A percentile compares a stretch with the other conserved stretches of the same genome.
These are phyloP conservation scores for Ophiorrhiza pumila DNA, from an alignment of 257 asterid species.

Conservation along the genomic window DNA sequence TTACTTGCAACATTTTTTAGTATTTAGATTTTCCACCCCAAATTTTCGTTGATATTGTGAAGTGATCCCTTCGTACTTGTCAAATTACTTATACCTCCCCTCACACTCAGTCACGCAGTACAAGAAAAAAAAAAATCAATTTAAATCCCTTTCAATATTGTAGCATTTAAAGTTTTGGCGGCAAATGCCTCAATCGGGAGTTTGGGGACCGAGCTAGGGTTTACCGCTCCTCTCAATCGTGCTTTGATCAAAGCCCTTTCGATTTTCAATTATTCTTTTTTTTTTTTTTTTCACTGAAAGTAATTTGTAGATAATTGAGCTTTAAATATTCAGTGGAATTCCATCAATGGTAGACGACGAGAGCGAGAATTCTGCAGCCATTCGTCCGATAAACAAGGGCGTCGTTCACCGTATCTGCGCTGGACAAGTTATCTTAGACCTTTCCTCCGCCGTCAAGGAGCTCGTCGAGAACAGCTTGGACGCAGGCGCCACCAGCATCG, in stretches of 20 bases:
- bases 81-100: neutral
- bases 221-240: neutral
- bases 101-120: neutral
- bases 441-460: constrained; percentile 95
- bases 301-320: neutral
- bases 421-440: constrained; percentile 90
- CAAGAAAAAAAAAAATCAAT: neutral
- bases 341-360: neutral
- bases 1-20: too few species aligned
- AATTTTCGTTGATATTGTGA: neutral
- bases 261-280: neutral
- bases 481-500: constrained; percentile 88
- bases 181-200: neutral
- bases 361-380: constrained; percentile 22
- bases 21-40: too few species aligned
- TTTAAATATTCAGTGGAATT: neutral
- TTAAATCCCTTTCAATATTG: neutral
- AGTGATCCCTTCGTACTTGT: neutral
- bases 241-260: neutral
- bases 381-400: constrained; percentile 64
- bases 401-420: constrained; percentile 82
- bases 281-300: neutral
- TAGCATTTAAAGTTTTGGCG: constrained; percentile 3
- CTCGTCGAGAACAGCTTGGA: constrained; percentile 99
- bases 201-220: neutral